Evolutionary conservation across 2,329 filamentous ascomycete genomes (phyloP).

Genomic region (Penicillium verrucosum): DNA sequence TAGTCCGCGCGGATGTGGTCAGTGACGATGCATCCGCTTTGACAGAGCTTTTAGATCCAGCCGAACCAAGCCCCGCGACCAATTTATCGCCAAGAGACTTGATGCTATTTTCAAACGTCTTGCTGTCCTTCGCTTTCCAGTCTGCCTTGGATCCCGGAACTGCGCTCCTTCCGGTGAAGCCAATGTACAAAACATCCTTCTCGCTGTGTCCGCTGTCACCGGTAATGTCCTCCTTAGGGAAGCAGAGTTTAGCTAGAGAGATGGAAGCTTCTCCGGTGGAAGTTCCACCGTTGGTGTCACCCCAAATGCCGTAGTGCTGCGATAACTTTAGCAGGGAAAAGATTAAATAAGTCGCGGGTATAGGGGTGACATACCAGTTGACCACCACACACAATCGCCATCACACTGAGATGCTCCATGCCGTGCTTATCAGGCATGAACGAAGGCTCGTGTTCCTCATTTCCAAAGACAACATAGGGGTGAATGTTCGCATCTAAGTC

Average conservation of each 20-base stretch:
- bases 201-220: conserved; percentile 56
- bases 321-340: neutral
- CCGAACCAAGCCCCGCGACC: conserved; percentile 31
- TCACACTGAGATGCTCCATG: conserved; percentile 52
- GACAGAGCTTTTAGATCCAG: neutral
- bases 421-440: conserved; percentile 45
- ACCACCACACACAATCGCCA: conserved; percentile 54
- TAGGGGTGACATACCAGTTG: conserved; percentile 40
- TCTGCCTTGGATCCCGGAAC: conserved; percentile 56
- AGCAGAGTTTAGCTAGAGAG: conserved; percentile 58
- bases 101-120: conserved; percentile 49
- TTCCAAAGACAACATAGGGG: conserved; percentile 55
- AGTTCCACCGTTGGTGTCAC: conserved; percentile 58
- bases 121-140: conserved; percentile 48
- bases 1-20: neutral
- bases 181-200: conserved; percentile 61
- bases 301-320: conserved; percentile 57
- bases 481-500: conserved; percentile 54
- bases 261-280: conserved; percentile 58
- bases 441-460: conserved; percentile 27
- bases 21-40: neutral
- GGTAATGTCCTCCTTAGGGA: conserved; percentile 49
- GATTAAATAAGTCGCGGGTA: conserved; percentile 32
- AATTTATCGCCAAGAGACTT: conserved; percentile 51
- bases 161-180: conserved; percentile 56